These are phyloP conservation scores for Claviceps spartinae DNA, from an alignment of 2,329 filamentous ascomycete genomes.

Conservation along the genomic window DNA sequence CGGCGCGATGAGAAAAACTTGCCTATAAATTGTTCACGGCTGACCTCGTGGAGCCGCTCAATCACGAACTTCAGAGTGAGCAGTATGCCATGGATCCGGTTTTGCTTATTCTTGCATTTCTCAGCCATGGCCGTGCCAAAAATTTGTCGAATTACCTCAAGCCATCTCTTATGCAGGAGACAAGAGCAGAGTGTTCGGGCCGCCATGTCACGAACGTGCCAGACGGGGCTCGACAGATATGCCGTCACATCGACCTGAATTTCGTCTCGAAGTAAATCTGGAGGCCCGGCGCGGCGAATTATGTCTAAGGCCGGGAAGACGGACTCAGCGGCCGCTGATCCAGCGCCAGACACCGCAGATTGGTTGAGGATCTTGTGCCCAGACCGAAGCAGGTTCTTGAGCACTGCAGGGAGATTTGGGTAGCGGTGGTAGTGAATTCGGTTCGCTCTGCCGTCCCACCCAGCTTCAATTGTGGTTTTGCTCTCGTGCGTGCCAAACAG, in stretches of 20 bases:
- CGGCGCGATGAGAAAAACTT: constrained; percentile 12
- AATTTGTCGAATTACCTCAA: constrained; percentile 24
- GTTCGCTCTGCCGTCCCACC: constrained; percentile 50
- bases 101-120: constrained; percentile 24
- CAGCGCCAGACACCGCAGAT: constrained; percentile 14
- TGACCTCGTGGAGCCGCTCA: constrained; percentile 36
- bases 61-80: constrained; percentile 43
- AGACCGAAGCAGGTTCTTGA: constrained; percentile 47
- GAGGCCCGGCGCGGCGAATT: constrained; percentile 56
- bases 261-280: constrained; percentile 37
- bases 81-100: constrained; percentile 45
- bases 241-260: constrained; percentile 45
- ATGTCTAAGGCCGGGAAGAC: constrained; percentile 79
- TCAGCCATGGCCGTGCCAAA: constrained; percentile 18
- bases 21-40: constrained; percentile 29
- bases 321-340: constrained; percentile 38
- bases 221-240: constrained; percentile 56
- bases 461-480: constrained; percentile 46
- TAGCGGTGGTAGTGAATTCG: constrained; percentile 59
- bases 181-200: constrained; percentile 58
- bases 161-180: constrained; percentile 38
- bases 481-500: constrained; percentile 64
- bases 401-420: constrained; percentile 47
- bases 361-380: constrained; percentile 32
- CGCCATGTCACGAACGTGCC: constrained; percentile 73